Evolutionary conservation across 805 yeast species (phyloP), one percentile per base, ranked within the genome.

Genomic region (Metahyphopichia silvanorum): DNA sequence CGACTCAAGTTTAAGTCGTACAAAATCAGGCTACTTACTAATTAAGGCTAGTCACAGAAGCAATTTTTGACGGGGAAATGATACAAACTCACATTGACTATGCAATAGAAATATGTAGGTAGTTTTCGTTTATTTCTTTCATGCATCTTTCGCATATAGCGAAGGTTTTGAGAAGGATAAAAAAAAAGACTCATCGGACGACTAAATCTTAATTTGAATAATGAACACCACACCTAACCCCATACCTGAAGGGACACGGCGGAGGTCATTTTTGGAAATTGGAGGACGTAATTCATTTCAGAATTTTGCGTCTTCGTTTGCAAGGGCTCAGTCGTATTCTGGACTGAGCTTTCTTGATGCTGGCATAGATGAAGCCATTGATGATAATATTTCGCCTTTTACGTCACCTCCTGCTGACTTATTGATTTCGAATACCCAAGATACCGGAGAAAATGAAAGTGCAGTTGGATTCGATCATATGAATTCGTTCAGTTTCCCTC

Each of bases 231-330:
- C 25, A 3, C 14, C 21, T 19, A 19, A 19, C 10, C 10, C 21
- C 10, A 7, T 15, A 23, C 15, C 25, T 18, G 23, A 9, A 9
- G 15, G 15, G 5, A 17, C 22, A 13, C 32, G 65, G 37, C 35
- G 66, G 30, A 35, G 34, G 25, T 60, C 65, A 15, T 46, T 62
- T 22, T 35, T 62, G 32, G 66, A 60, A 30, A 34, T 35, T 11
- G 66, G 66, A 5, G 66, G 67, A 4, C 41, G 50, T 5, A 66
- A 66, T 39, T 62, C 70, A 9, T 29, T 66, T 28, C 44, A 42
- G 42, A 63, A 64, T 35, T 66, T 66, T 40, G 69, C 69, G 11
- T 57, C 66, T 5, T 61, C 70, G 9, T 61, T 57, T 40, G 44
- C 50, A 15, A 39, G 71, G 31, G 68, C 70, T 2, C 70, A 60